Evolutionary conservation across 257 asterid species (phyloP).

Genomic region (Catharanthus roseus): DNA sequence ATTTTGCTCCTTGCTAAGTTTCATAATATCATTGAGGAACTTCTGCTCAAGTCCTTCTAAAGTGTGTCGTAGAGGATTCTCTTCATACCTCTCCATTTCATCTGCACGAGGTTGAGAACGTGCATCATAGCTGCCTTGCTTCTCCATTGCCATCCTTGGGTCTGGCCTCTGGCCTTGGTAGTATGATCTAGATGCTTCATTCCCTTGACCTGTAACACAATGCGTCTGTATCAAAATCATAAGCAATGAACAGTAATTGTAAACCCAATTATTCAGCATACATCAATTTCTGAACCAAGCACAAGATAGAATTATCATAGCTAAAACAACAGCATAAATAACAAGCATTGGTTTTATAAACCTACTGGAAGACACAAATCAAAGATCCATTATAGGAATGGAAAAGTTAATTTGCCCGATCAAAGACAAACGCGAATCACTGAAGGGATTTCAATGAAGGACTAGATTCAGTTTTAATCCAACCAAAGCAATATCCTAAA

Average conservation of each 20-base stretch:
- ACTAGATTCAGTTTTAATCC: not conserved
- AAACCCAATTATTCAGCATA: not conserved
- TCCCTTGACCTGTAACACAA: constrained; percentile 56
- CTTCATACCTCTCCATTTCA: constrained; percentile 80
- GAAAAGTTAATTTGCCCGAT: not conserved
- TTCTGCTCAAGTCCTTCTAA: constrained; percentile 83
- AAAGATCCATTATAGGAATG: not conserved
- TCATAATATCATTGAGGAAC: constrained; percentile 75
- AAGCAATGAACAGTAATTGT: not conserved
- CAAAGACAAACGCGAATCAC: not conserved
- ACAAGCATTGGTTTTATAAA: not conserved
- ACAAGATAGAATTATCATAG: not conserved
- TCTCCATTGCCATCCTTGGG: constrained; percentile 50
- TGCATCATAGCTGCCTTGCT: constrained; percentile 61
- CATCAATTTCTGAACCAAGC: not conserved
- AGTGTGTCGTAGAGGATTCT: constrained; percentile 39
- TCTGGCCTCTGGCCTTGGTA: constrained; percentile 77
- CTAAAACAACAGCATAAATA: no score
- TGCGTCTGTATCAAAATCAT: constrained; percentile 14
- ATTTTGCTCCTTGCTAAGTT: constrained; percentile 79
- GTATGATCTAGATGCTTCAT: constrained; percentile 65
- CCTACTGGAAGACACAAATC: not conserved
- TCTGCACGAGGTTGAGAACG: constrained; percentile 61
- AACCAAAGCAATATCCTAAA: not conserved
- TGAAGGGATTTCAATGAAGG: not conserved